Evolutionary conservation across 2,329 filamentous ascomycete genomes (phyloP).

Genomic region (Aspergillus sp.): DNA sequence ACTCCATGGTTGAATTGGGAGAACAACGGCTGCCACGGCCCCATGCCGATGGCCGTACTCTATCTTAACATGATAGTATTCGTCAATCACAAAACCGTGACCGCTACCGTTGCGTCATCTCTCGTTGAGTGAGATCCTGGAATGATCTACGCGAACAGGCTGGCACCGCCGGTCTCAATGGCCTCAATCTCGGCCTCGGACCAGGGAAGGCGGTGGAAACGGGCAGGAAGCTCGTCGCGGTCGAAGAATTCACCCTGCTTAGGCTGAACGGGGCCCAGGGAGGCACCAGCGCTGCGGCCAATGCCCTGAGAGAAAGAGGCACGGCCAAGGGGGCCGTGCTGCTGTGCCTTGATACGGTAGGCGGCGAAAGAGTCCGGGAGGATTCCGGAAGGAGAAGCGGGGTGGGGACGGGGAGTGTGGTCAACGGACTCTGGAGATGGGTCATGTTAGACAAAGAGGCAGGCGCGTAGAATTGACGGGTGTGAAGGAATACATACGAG

Average conservation of each 20-base stretch:
- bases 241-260: constrained; percentile 80
- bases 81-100: constrained; percentile 9
- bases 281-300: constrained; percentile 66
- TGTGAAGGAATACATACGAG: constrained; percentile 38
- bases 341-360: constrained; percentile 64
- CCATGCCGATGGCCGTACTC: not conserved
- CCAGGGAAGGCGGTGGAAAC: constrained; percentile 77
- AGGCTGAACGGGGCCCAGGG: constrained; percentile 72
- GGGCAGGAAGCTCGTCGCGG: constrained; percentile 77
- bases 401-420: constrained; percentile 61
- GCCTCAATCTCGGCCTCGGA: constrained; percentile 88
- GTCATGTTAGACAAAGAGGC: constrained; percentile 6
- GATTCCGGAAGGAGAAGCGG: constrained; percentile 55
- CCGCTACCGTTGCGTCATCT: constrained; percentile 21
- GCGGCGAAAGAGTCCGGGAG: constrained; percentile 64
- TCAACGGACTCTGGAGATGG: constrained; percentile 43
- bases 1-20: constrained; percentile 4
- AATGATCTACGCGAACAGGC: constrained; percentile 53
- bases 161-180: constrained; percentile 89
- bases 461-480: not conserved
- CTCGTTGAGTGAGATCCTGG: constrained; percentile 7
- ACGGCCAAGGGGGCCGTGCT: constrained; percentile 61
- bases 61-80: not conserved
- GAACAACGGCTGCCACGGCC: constrained; percentile 7
- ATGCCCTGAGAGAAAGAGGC: constrained; percentile 43